Base-by-base conservation (phyloP, 2,329 filamentous ascomycete genomes). In the Scytalidium sp. region DNA sequence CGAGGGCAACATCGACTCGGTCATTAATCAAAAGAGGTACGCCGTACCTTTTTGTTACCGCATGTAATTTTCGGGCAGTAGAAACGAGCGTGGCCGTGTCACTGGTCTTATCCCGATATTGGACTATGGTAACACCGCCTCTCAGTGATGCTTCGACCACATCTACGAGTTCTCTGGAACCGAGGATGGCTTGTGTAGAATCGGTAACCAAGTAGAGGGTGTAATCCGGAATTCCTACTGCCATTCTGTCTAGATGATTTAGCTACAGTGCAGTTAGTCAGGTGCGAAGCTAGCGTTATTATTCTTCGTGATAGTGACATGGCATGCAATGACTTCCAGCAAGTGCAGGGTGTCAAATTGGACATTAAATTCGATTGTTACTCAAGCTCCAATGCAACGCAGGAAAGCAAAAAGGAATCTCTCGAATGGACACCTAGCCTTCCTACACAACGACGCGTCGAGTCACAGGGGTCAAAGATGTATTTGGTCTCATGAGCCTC, bases 11-110 rank as follows among this genome's bases (percentile, higher is more conserved):
- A 65, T 96, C 92, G 5, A 97, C 81, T 11, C 92, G 84, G 67
- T 97, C 94, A 65, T 97, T 97, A 73, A 97, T 91, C 48, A 97
- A 75, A 50, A 97, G 78, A 23, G 93, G 93, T 3, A 96, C 82
- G 15, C 76, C 75, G 63, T 87, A 76, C 43, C 74, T 74, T 56
- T 74, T 75, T 19, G 90, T 93, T 54, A 94, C 72, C 32, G 72
- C 67, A 66, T 96, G 91, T 45, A 97, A 77, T 57, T 74, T 77
- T 59, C 77, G 79, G 15, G 86, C 92, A 40, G 79, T 88, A n/a
- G 77, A 71, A 43, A 96, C 80, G 54, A 94, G 79, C 10, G 74
- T 75, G 19, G 78, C 82, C 1, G 88, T 94, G 60, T 92, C 86
- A 63, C 83, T 85, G 40, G 76, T 83, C 73, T 97, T 97, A 74